These are phyloP conservation scores for Mortierella sp. DNA, from an alignment of 371 early-diverging fungal species.

Conservation along the genomic window DNA sequence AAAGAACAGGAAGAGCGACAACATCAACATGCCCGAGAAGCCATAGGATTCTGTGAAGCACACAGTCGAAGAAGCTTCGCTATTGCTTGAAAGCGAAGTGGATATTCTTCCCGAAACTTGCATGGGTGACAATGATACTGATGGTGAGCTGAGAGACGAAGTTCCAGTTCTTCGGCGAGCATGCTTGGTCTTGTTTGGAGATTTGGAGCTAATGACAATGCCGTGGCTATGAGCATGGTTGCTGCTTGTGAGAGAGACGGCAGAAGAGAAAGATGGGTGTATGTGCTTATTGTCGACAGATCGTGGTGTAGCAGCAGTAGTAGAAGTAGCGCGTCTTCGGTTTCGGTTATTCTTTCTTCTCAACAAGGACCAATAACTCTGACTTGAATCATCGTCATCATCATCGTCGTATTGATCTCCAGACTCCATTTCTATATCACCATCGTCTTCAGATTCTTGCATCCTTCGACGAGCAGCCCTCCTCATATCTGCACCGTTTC, in stretches of 20 bases:
- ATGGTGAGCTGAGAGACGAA: too few species aligned
- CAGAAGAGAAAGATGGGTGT: neutral
- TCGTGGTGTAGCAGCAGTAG: neutral
- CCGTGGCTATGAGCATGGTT: neutral
- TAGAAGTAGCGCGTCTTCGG: neutral
- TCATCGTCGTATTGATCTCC: constrained; percentile 11
- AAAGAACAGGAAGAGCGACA: neutral
- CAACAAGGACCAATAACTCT: constrained; percentile 27
- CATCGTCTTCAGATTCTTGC: constrained; percentile 8
- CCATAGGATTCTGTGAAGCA: neutral
- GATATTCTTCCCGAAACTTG: neutral
- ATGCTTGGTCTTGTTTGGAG: neutral
- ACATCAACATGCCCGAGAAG: neutral
- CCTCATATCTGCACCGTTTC: neutral
- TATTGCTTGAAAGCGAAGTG: neutral
- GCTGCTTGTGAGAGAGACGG: neutral
- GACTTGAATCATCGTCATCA: neutral
- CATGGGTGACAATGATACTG: too few species aligned
- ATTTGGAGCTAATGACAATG: too few species aligned
- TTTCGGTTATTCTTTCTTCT: constrained; percentile 14
- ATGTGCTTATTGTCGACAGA: neutral
- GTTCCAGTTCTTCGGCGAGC: neutral
- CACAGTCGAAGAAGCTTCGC: neutral
- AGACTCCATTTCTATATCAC: constrained; percentile 8
- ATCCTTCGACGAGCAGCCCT: neutral